phyloP scores from a whole-genome alignment of 139 green algal genomes.

The Chlamydomonas asymmetrica region DNA sequence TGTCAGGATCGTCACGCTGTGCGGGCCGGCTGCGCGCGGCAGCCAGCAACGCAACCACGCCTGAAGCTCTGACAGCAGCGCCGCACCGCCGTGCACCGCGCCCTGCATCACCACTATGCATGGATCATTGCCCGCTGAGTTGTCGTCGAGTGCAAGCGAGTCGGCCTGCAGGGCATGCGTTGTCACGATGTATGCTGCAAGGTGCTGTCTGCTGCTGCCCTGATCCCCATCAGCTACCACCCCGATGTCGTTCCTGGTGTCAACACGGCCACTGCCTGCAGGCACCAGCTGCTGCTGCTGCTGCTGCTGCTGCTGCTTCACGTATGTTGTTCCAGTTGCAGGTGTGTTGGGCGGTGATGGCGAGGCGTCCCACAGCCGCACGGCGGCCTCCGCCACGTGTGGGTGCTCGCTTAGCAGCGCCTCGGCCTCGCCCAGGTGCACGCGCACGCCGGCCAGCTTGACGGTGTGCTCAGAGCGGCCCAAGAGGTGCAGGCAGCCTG shows the following conservation, averaged over 20 bases:
- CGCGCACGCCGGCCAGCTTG: conserved; percentile 42
- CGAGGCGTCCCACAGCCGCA: neutral
- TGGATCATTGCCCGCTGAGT: too few species aligned
- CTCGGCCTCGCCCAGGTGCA: conserved; percentile 58
- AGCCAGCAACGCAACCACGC: too few species aligned
- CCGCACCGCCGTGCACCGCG: too few species aligned
- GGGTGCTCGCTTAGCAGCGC: conserved; percentile 35
- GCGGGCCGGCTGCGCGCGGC: too few species aligned
- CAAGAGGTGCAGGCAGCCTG: conserved; percentile 36
- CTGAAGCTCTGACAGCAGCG: too few species aligned
- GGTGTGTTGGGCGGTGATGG: neutral
- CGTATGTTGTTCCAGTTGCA: neutral
- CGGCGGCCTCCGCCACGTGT: conserved; percentile 37
- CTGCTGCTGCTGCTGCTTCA: neutral
- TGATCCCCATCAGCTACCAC: neutral
- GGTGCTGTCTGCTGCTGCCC: too few species aligned
- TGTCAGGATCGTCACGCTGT: too few species aligned
- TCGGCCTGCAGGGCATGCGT: neutral
- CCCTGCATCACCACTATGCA: too few species aligned
- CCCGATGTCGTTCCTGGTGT: neutral
- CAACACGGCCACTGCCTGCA: neutral
- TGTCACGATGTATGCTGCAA: neutral
- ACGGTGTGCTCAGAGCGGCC: conserved; percentile 45
- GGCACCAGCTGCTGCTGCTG: neutral
- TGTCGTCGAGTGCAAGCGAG: neutral